These are phyloP conservation scores for Cylindrotheca closterium DNA, from an alignment of 108 stramenopile species.

Conservation along the genomic window DNA sequence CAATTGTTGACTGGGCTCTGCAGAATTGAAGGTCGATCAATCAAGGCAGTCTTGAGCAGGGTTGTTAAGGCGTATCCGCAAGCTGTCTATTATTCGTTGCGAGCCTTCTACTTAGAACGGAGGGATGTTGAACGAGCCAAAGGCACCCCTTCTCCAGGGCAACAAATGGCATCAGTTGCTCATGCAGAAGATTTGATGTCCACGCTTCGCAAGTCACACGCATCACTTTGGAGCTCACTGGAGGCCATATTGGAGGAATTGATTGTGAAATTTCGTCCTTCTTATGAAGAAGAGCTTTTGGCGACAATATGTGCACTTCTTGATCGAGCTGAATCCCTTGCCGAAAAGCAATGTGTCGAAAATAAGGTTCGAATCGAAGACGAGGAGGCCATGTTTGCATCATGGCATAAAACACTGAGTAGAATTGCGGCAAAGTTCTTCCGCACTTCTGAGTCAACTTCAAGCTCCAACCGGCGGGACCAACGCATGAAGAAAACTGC, in stretches of 20 bases:
- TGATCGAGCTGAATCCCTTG: slow-evolving; percentile 57
- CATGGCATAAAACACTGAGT: slow-evolving; percentile 60
- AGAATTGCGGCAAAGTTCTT: slow-evolving; percentile 78
- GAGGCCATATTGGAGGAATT: slow-evolving; percentile 92
- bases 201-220: slow-evolving; percentile 75
- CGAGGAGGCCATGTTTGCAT: slow-evolving; percentile 48
- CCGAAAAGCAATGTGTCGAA: slow-evolving; percentile 32
- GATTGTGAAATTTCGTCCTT: slow-evolving; percentile 88
- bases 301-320: slow-evolving; percentile 79
- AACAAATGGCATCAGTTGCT: slow-evolving; percentile 56
- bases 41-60: slow-evolving; percentile 57
- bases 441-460: slow-evolving; percentile 29
- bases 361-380: slow-evolving; percentile 36
- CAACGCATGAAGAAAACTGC: slow-evolving; percentile 63
- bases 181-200: slow-evolving; percentile 89
- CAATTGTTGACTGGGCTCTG: slow-evolving; percentile 84
- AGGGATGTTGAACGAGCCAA: slow-evolving; percentile 80
- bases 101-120: slow-evolving; percentile 85
- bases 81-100: slow-evolving; percentile 78
- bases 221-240: slow-evolving; percentile 83
- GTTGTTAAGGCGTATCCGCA: slow-evolving; percentile 82
- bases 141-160: slow-evolving; percentile 23
- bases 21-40: slow-evolving; percentile 62
- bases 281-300: slow-evolving; percentile 90
- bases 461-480: slow-evolving; percentile 36